Conservation (phyloP, 140 eudicot species). For the Erigeron philadelphicus region DNA sequence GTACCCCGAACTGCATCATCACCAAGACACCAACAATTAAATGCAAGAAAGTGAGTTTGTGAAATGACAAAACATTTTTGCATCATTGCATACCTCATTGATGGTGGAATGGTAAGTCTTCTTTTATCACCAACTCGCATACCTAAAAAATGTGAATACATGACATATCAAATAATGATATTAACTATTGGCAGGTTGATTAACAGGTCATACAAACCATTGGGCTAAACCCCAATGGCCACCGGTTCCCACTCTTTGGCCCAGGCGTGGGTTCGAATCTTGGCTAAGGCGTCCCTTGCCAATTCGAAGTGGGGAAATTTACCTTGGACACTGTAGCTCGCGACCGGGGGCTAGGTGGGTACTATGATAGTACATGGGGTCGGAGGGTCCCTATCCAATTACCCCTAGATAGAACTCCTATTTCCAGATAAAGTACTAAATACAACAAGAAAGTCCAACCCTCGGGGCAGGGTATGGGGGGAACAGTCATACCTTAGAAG, state of each 20-base stretch:
- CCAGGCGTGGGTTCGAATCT: too few relatives aligned
- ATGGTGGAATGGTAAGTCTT: slow-evolving; percentile 61
- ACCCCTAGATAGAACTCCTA: slow-evolving; percentile 1
- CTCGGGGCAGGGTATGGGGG: too few relatives aligned
- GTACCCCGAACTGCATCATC: slow-evolving; percentile 42
- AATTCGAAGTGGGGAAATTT: too few relatives aligned
- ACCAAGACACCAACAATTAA: slow-evolving; percentile 18
- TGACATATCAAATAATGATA: not conserved
- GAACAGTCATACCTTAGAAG: slow-evolving; percentile 1
- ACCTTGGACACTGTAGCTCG: too few relatives aligned
- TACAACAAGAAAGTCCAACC: too few relatives aligned
- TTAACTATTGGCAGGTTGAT: not conserved
- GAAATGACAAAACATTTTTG: not conserved
- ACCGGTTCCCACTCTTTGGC: too few relatives aligned
- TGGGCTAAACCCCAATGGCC: too few relatives aligned
- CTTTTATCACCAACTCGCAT: slow-evolving; percentile 73
- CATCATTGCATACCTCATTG: slow-evolving; percentile 48
- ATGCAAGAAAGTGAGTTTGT: not conserved
- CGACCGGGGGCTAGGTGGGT: too few relatives aligned
- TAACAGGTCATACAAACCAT: not conserved
- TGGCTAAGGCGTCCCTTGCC: too few relatives aligned
- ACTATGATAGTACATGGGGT: too few relatives aligned
- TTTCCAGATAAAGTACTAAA: slow-evolving; percentile 6
- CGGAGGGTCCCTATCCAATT: too few relatives aligned
- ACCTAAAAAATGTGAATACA: slow-evolving; percentile 25